A percentile compares a stretch with the other conserved stretches of the same genome.
Conservation (phyloP, 805 yeast genomes). For the Priceomyces castillae region DNA sequence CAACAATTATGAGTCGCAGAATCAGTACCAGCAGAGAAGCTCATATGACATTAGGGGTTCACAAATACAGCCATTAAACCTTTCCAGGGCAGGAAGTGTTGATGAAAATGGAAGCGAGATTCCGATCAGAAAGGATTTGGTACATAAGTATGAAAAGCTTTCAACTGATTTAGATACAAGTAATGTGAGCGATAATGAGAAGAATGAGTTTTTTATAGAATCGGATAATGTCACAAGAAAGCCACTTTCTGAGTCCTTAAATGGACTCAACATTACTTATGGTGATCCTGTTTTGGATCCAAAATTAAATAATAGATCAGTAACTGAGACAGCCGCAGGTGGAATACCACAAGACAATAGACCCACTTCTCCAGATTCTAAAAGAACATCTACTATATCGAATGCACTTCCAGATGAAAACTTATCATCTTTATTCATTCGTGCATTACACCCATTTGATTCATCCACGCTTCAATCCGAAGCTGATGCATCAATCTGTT, state of each 20-base stretch:
- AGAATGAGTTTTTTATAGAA: constrained; percentile 16
- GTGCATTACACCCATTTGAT: constrained; percentile 60
- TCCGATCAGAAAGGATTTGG: constrained; percentile 28
- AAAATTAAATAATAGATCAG: neutral
- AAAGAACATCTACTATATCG: neutral
- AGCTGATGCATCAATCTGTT: constrained; percentile 68
- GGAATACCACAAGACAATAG: neutral
- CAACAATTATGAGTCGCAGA: constrained; percentile 1
- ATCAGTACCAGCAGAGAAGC: constrained; percentile 5
- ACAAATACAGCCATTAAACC: constrained; percentile 18
- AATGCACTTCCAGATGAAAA: constrained; percentile 35
- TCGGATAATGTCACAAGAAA: constrained; percentile 3
- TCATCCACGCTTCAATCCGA: constrained; percentile 56
- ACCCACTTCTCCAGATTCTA: neutral
- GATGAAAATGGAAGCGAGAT: constrained; percentile 16
- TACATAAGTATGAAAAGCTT: constrained; percentile 16
- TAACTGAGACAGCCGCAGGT: neutral
- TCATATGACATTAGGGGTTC: constrained; percentile 15
- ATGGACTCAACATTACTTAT: constrained; percentile 24
- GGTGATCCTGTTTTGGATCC: constrained; percentile 10
- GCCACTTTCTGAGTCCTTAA: constrained; percentile 3
- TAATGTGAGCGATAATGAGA: constrained; percentile 15
- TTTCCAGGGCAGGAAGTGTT: constrained; percentile 11
- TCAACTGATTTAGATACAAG: constrained; percentile 6
- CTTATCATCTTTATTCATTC: constrained; percentile 51